Evolutionary conservation across 176 grass and related monocot genomes (phyloP).

Genomic region (Triticum monococcum): DNA sequence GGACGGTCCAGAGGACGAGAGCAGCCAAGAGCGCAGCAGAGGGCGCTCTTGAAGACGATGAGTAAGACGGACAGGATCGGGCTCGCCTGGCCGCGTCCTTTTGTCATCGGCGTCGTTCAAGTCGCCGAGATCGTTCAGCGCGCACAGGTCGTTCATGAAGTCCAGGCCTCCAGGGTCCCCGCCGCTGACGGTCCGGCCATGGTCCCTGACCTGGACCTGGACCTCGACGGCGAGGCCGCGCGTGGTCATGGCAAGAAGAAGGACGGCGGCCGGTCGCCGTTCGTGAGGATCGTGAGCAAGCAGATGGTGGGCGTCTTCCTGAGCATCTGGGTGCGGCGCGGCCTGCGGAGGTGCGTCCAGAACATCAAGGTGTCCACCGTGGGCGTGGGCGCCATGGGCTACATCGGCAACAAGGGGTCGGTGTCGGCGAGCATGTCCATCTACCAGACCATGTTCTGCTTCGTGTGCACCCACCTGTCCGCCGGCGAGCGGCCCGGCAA

Average conservation of each 20-base stretch:
- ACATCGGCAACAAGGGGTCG: slow-evolving; percentile 91
- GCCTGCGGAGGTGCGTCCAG: slow-evolving; percentile 68
- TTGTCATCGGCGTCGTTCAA: slow-evolving; percentile 31
- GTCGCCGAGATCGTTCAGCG: slow-evolving; percentile 39
- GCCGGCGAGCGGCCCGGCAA: slow-evolving; percentile 67
- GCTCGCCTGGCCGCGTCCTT: slow-evolving; percentile 62
- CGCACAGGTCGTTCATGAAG: slow-evolving; percentile 32
- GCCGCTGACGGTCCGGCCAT: slow-evolving; percentile 23
- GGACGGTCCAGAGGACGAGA: not conserved
- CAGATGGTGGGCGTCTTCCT: slow-evolving; percentile 89
- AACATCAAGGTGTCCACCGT: slow-evolving; percentile 88
- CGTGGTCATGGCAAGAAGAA: slow-evolving; percentile 33
- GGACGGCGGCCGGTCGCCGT: slow-evolving; percentile 29
- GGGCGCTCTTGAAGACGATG: slow-evolving; percentile 53
- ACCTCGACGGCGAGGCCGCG: not conserved
- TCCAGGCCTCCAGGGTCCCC: slow-evolving; percentile 27
- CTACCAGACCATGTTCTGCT: slow-evolving; percentile 92
- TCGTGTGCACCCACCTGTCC: slow-evolving; percentile 78
- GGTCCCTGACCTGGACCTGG: slow-evolving; percentile 30
- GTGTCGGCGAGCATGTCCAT: slow-evolving; percentile 93
- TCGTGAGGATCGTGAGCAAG: slow-evolving; percentile 85
- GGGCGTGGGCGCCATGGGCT: slow-evolving; percentile 94
- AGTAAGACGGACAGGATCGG: slow-evolving; percentile 70
- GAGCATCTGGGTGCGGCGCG: slow-evolving; percentile 66
- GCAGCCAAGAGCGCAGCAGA: slow-evolving; percentile 6